Percentiles rank a stretch among this genome's conserved stretches.
Evolutionary conservation across 2,329 filamentous ascomycete species (phyloP).

Genomic region (Uncinocarpus reesii): DNA sequence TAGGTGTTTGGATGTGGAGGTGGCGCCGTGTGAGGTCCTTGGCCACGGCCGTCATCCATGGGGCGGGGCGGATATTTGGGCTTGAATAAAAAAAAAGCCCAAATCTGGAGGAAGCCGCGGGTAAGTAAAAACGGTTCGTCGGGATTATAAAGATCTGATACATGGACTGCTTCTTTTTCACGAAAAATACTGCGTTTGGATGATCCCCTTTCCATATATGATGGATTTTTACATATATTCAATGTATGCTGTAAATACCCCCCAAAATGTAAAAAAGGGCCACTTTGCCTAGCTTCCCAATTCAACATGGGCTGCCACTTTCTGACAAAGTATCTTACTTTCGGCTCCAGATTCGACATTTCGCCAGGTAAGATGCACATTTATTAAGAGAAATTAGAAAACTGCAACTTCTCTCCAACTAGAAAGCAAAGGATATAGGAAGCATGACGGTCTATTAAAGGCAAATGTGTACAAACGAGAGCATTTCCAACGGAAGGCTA

Average conservation of each 20-base stretch:
- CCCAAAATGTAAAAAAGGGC: neutral
- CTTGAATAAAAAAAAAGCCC: neutral
- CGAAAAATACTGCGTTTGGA: neutral
- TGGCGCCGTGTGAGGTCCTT: constrained; percentile 13
- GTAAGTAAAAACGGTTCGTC: too few relatives aligned
- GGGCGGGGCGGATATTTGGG: neutral
- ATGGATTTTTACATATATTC: constrained; percentile 2
- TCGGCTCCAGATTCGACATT: neutral
- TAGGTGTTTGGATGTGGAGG: constrained; percentile 27
- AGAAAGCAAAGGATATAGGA: neutral
- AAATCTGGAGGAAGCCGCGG: too few relatives aligned
- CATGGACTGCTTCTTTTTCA: neutral
- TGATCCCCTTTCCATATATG: neutral
- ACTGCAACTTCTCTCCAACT: neutral
- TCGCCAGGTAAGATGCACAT: neutral
- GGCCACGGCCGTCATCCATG: constrained; percentile 5
- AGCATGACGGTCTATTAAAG: neutral
- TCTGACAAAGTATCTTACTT: neutral
- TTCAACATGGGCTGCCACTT: neutral
- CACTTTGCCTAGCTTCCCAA: neutral
- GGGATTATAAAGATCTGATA: too few relatives aligned
- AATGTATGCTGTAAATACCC: neutral
- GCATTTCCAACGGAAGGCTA: neutral
- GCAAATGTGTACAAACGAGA: neutral
- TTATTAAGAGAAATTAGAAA: neutral